Evolutionary conservation across 2,329 filamentous ascomycete species (phyloP).

Genomic region (Alternaria rosae): DNA sequence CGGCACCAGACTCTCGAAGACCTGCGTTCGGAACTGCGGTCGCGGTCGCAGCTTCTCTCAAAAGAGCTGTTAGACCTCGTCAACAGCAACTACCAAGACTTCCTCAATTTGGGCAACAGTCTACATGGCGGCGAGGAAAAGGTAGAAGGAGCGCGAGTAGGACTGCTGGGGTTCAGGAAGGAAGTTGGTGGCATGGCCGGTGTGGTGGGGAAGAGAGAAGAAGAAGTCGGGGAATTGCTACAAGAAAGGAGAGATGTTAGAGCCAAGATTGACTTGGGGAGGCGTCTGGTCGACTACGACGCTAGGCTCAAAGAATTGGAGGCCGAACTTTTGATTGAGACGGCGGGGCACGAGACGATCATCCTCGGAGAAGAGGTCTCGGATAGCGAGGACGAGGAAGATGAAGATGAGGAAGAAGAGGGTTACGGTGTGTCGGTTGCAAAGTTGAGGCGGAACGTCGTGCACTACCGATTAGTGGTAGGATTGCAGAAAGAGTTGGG

Average conservation of each 20-base stretch:
- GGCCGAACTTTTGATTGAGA: conserved; percentile 64
- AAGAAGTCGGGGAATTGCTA: conserved; percentile 69
- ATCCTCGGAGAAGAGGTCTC: conserved; percentile 19
- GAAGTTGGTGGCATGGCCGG: conserved; percentile 78
- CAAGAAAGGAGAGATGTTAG: conserved; percentile 75
- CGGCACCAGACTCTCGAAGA: conserved; percentile 97
- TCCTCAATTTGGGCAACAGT: conserved; percentile 81
- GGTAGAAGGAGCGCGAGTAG: conserved; percentile 88
- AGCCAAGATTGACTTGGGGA: conserved; percentile 68
- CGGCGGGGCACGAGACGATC: conserved; percentile 23
- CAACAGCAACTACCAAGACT: conserved; percentile 93
- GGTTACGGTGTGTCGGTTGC: conserved; percentile 42
- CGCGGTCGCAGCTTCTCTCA: conserved; percentile 79
- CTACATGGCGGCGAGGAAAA: conserved; percentile 88
- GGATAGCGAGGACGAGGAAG: conserved; percentile 38
- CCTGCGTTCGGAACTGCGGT: conserved; percentile 82
- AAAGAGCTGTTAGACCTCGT: conserved; percentile 92
- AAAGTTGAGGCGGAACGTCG: conserved; percentile 63
- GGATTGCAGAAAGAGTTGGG: conserved; percentile 61
- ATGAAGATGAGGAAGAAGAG: conserved; percentile 44
- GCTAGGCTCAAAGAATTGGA: conserved; percentile 70
- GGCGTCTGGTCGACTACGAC: conserved; percentile 70
- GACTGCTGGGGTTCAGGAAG: conserved; percentile 82
- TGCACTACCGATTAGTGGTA: conserved; percentile 65
- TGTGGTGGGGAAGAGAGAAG: conserved; percentile 68